Evolutionary conservation across 83 land plant species (phyloP).

Genomic region (Isoetes engelmannii): DNA sequence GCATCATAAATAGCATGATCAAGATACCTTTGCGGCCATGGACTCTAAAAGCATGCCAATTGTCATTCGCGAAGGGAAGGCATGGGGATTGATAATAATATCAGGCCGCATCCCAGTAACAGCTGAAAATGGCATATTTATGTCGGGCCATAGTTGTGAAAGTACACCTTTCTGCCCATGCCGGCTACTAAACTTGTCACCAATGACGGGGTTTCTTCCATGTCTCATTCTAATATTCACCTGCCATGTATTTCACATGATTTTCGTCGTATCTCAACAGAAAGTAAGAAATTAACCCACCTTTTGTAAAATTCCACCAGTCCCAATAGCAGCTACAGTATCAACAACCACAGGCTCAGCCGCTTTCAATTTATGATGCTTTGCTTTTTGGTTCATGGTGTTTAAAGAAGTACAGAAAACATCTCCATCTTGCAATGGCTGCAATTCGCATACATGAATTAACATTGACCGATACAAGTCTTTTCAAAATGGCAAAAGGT

Average conservation of each 20-base stretch:
- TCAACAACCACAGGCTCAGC: conserved; percentile 77
- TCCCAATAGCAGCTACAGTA: conserved; percentile 71
- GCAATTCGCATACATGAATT: conserved; percentile 17
- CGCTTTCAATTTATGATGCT: conserved; percentile 44
- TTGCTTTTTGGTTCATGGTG: conserved; percentile 41
- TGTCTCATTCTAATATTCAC: conserved; percentile 69
- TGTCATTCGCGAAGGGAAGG: conserved; percentile 98
- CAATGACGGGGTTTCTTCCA: conserved; percentile 81
- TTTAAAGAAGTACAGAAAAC: conserved; percentile 57
- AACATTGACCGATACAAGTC: neutral
- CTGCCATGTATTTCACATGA: conserved; percentile 28
- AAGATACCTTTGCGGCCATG: conserved; percentile 89
- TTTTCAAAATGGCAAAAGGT: neutral
- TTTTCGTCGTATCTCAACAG: neutral
- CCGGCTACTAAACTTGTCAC: conserved; percentile 97
- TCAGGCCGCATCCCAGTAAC: conserved; percentile 97
- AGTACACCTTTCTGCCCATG: conserved; percentile 99
- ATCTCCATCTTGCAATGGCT: conserved; percentile 64
- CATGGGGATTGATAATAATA: conserved; percentile 99
- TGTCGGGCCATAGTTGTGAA: conserved; percentile 96
- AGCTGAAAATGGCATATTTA: conserved; percentile 97
- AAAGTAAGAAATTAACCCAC: conserved; percentile 18
- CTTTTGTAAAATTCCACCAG: conserved; percentile 60
- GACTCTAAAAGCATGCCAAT: conserved; percentile 98
- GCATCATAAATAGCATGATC: too few relatives aligned